These are phyloP conservation scores for Hirsutella rhossiliensis DNA, from an alignment of 2,329 filamentous ascomycete species.

Conservation along the genomic window DNA sequence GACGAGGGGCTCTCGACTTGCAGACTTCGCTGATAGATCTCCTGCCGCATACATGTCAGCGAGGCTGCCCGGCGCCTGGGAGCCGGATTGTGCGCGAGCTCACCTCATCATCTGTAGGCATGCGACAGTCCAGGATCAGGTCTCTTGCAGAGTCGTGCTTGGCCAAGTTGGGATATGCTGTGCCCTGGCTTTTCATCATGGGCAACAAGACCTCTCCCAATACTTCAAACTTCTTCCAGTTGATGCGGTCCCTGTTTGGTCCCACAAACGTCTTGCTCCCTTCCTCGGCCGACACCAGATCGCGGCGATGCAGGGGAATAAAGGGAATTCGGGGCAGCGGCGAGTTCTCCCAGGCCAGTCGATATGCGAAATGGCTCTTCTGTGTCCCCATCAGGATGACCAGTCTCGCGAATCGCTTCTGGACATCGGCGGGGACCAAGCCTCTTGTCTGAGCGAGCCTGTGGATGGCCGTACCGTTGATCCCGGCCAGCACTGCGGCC, in stretches of 20 bases:
- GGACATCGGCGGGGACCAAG: conserved; percentile 56
- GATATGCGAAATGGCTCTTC: conserved; percentile 88
- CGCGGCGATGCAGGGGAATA: conserved; percentile 76
- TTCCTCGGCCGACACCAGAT: conserved; percentile 84
- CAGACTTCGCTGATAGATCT: conserved; percentile 51
- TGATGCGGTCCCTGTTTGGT: conserved; percentile 61
- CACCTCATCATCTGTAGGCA: conserved; percentile 82
- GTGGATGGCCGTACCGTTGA: conserved; percentile 79
- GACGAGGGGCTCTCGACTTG: conserved; percentile 41
- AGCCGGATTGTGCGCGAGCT: conserved; percentile 19
- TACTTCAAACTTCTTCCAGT: conserved; percentile 98
- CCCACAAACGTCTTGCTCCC: conserved; percentile 85
- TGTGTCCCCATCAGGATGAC: conserved; percentile 88
- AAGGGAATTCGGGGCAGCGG: conserved; percentile 85
- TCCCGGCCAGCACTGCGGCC: conserved; percentile 84
- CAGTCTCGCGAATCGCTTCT: conserved; percentile 78
- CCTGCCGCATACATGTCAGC: conserved; percentile 24
- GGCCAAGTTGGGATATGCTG: conserved; percentile 61
- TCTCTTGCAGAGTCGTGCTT: conserved; percentile 60
- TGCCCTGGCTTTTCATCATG: conserved; percentile 83
- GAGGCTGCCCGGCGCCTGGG: background rate
- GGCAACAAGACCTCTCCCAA: conserved; percentile 84
- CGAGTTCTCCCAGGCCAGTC: conserved; percentile 95
- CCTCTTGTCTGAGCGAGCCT: conserved; percentile 70
- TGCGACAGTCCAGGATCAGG: conserved; percentile 68